Percentiles rank a stretch among this genome's conserved stretches.
These are phyloP conservation scores for Nicotiana sylvestris DNA, from an alignment of 257 asterid genomes.

Conservation along the genomic window DNA sequence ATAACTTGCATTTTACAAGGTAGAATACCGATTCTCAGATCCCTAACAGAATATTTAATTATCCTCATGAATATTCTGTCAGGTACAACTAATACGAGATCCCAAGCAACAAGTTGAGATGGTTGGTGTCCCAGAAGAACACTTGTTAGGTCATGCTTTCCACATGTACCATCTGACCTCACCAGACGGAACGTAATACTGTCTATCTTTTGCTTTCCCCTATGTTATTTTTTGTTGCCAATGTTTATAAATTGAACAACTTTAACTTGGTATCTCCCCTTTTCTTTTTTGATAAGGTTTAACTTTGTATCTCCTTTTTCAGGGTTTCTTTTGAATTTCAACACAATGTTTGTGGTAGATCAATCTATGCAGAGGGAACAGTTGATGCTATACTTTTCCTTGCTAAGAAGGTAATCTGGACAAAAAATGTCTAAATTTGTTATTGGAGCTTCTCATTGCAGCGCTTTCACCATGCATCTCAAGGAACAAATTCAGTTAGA, in stretches of 20 bases:
- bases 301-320: conserved; percentile 4
- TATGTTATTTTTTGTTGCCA: background rate
- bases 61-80: conserved; percentile 13
- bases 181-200: conserved; percentile 74
- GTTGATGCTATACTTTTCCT: conserved; percentile 92
- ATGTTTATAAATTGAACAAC: conserved; percentile 7
- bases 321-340: conserved; percentile 92
- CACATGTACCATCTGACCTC: conserved; percentile 86
- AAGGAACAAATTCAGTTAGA: background rate
- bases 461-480: background rate
- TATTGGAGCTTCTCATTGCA: background rate
- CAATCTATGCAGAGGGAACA: conserved; percentile 96
- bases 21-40: background rate
- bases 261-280: background rate
- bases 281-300: background rate
- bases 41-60: background rate
- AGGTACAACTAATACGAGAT: conserved; percentile 76
- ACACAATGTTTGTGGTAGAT: conserved; percentile 97
- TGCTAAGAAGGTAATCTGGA: conserved; percentile 59
- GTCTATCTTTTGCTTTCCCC: conserved; percentile 3
- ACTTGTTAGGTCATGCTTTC: conserved; percentile 89
- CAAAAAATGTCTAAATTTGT: background rate
- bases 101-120: conserved; percentile 70
- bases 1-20: background rate
- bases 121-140: conserved; percentile 95